A percentile compares a stretch with the other conserved stretches of the same genome.
Conservation (phyloP, 139 green algal species). For the Gonium pectorale region DNA sequence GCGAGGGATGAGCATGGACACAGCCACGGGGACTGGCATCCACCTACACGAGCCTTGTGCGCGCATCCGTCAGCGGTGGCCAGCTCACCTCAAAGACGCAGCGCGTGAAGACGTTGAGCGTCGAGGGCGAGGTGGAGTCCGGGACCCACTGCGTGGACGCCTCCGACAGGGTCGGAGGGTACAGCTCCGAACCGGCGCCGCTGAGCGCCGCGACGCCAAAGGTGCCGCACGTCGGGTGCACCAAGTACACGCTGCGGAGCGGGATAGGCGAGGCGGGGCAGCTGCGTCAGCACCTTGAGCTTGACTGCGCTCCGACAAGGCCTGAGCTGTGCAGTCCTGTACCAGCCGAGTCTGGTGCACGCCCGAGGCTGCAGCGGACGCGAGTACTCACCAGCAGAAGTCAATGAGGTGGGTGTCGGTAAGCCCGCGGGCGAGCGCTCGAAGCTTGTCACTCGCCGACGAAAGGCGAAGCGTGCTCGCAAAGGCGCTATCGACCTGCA, state of each 20-base stretch:
- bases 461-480: not conserved
- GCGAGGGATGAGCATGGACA: too few relatives aligned
- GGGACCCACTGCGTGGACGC: not conserved
- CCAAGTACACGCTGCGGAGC: conserved; percentile 31
- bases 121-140: not conserved
- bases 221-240: conserved; percentile 6
- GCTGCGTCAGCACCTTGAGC: too few relatives aligned
- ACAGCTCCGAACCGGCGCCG: conserved; percentile 29
- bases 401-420: conserved; percentile 15
- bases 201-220: conserved; percentile 9
- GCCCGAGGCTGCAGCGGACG: not conserved
- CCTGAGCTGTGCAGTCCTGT: not conserved
- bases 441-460: conserved; percentile 17
- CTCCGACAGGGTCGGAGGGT: conserved; percentile 2
- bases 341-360: too few relatives aligned
- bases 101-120: conserved; percentile 43
- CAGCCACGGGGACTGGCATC: too few relatives aligned
- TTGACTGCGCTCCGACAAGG: too few relatives aligned
- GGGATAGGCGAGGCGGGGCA: too few relatives aligned
- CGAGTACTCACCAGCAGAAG: conserved; percentile 33
- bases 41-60: too few relatives aligned
- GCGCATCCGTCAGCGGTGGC: too few relatives aligned
- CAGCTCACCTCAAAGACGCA: conserved; percentile 36
- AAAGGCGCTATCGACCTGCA: conserved; percentile 37
- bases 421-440: not conserved